Conservation (phyloP, 2,329 filamentous ascomycete genomes). For the Triangularia setosa region DNA sequence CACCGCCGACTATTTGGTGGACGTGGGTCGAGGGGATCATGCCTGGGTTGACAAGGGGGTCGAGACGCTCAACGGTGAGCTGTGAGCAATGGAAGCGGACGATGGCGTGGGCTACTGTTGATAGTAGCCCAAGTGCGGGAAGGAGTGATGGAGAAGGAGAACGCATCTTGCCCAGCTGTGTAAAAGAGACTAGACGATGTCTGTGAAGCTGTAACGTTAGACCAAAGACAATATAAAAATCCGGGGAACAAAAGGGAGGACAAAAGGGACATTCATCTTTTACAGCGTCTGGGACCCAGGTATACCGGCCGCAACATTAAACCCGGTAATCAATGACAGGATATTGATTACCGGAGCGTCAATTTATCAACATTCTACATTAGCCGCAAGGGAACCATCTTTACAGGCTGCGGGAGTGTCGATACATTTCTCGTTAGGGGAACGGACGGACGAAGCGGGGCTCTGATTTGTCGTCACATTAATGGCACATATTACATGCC, state of each 20-base stretch:
- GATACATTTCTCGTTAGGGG: neutral
- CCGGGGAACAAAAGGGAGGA: neutral
- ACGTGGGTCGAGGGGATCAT: slow-evolving; percentile 13
- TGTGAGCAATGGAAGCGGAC: slow-evolving; percentile 14
- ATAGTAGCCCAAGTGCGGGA: neutral
- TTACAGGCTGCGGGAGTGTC: neutral
- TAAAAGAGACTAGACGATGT: neutral
- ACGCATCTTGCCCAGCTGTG: neutral
- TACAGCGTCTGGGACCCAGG: neutral
- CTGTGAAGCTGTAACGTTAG: neutral
- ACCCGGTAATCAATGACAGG: neutral
- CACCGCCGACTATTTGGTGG: slow-evolving; percentile 16
- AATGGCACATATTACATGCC: neutral
- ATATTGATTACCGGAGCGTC: neutral
- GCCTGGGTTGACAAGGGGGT: slow-evolving; percentile 15
- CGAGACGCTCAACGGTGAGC: slow-evolving; percentile 7
- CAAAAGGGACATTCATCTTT: neutral
- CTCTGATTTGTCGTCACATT: neutral
- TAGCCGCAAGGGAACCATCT: neutral
- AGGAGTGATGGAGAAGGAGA: neutral
- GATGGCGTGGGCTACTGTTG: slow-evolving; percentile 3
- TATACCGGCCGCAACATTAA: neutral
- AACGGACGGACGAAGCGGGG: neutral
- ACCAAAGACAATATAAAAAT: neutral
- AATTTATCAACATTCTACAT: neutral